Evolutionary conservation across 1,139 yeast genomes (phyloP).

Genomic region (Debaryomyces coudertii): DNA sequence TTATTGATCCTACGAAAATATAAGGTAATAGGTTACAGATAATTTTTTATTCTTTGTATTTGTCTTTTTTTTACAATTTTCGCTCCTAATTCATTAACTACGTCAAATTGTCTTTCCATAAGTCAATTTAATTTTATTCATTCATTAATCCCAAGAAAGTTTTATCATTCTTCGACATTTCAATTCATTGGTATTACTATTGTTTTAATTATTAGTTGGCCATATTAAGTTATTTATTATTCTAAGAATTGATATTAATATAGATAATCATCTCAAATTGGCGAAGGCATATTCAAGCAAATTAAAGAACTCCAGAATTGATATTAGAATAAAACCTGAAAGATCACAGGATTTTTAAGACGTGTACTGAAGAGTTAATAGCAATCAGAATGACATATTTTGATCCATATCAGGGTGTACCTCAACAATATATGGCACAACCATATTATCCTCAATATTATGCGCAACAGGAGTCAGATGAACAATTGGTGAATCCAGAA

Average conservation of each 20-base stretch:
- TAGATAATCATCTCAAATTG: background rate
- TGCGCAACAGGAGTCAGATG: slow-evolving; percentile 23
- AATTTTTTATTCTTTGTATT: background rate
- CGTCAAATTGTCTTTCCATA: background rate
- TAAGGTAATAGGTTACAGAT: slow-evolving; percentile 2
- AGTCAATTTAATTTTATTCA: background rate
- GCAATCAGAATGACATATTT: slow-evolving; percentile 42
- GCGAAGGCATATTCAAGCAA: background rate
- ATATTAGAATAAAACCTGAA: background rate
- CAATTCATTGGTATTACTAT: slow-evolving; percentile 1
- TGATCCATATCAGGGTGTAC: slow-evolving; percentile 47
- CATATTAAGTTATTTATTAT: background rate
- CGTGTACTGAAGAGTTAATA: background rate
- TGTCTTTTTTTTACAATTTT: slow-evolving; percentile 3
- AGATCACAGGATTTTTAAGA: background rate
- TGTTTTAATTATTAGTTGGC: background rate
- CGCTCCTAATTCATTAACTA: background rate
- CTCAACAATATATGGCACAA: slow-evolving; percentile 43
- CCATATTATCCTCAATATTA: slow-evolving; percentile 41
- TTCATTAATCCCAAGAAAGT: background rate
- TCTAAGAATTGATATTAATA: background rate
- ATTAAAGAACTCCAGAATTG: background rate
- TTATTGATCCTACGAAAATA: background rate
- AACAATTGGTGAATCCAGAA: slow-evolving; percentile 11
- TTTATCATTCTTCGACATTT: background rate